phyloP scores from a whole-genome alignment of 768 basidiomycete species.

The Agaricus sinodeliciosus region DNA sequence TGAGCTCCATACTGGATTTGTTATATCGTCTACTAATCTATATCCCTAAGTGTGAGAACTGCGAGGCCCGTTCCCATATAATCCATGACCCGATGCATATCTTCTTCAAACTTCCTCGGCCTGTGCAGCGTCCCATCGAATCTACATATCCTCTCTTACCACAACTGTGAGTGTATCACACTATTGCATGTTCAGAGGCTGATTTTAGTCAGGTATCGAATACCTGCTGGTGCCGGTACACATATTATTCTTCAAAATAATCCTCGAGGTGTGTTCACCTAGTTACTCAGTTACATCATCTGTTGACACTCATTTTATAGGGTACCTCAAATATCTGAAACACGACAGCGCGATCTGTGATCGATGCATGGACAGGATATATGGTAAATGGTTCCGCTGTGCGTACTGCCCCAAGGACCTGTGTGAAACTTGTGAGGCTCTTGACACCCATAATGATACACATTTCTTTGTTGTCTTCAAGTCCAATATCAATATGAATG shows the following conservation, averaged over 20 bases:
- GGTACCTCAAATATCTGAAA: slow-evolving; percentile 51
- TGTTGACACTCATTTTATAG: slow-evolving; percentile 25
- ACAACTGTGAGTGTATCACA: slow-evolving; percentile 40
- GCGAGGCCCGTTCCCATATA: slow-evolving; percentile 72
- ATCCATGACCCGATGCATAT: slow-evolving; percentile 81
- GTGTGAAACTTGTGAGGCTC: slow-evolving; percentile 75
- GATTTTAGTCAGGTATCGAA: slow-evolving; percentile 47
- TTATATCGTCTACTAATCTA: not conserved
- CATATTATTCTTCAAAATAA: slow-evolving; percentile 30
- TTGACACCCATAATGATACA: slow-evolving; percentile 76
- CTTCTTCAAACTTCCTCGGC: slow-evolving; percentile 83
- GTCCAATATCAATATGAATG: slow-evolving; percentile 74
- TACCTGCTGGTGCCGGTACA: slow-evolving; percentile 51
- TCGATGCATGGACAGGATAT: slow-evolving; percentile 73
- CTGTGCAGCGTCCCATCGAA: slow-evolving; percentile 53
- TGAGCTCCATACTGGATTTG: slow-evolving; percentile 27
- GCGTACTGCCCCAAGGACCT: slow-evolving; percentile 83
- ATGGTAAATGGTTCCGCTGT: slow-evolving; percentile 89
- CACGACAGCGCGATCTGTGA: slow-evolving; percentile 79
- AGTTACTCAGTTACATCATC: not conserved
- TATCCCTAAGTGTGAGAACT: slow-evolving; percentile 60
- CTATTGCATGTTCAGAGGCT: not conserved
- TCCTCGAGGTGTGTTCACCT: slow-evolving; percentile 47
- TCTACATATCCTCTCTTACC: slow-evolving; percentile 62
- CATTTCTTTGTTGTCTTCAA: slow-evolving; percentile 91